Evolutionary conservation across 2,329 filamentous ascomycete genomes (phyloP).

Genomic region (Zarea fungicola): DNA sequence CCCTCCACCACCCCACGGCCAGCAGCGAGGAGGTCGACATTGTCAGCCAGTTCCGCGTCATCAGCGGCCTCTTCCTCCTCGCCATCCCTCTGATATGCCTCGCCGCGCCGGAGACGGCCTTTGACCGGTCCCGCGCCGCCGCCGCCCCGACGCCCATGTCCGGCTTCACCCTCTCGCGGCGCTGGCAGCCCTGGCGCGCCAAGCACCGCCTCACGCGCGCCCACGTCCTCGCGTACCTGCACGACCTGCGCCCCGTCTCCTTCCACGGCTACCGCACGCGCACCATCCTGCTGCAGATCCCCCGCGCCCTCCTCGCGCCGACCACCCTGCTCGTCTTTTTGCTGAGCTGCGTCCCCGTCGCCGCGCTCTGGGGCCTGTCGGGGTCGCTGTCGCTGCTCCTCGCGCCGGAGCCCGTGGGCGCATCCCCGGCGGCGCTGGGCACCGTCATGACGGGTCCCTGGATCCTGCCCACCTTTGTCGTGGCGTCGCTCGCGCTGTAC

Average conservation of each 20-base stretch:
- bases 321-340: slow-evolving; percentile 43
- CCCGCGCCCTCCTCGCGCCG: slow-evolving; percentile 44
- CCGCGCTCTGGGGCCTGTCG: slow-evolving; percentile 42
- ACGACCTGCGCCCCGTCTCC: slow-evolving; percentile 33
- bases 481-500: slow-evolving; percentile 29
- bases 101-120: slow-evolving; percentile 48
- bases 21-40: slow-evolving; percentile 31
- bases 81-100: slow-evolving; percentile 44
- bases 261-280: slow-evolving; percentile 29
- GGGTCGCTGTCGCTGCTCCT: slow-evolving; percentile 44
- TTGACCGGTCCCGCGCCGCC: slow-evolving; percentile 34
- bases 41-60: slow-evolving; percentile 45
- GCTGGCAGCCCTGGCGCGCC: slow-evolving; percentile 21
- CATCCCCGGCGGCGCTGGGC: slow-evolving; percentile 36
- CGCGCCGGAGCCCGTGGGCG: slow-evolving; percentile 36
- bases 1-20: slow-evolving; percentile 23
- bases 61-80: slow-evolving; percentile 43
- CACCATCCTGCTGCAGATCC: slow-evolving; percentile 36
- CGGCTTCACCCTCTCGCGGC: slow-evolving; percentile 15
- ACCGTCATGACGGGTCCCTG: slow-evolving; percentile 41
- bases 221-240: slow-evolving; percentile 31
- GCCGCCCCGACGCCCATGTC: slow-evolving; percentile 16
- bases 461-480: slow-evolving; percentile 32
- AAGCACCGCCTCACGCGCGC: slow-evolving; percentile 27
- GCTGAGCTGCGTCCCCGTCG: slow-evolving; percentile 40